Base-by-base conservation (phyloP, 805 yeast species). In the Candida vartiovaarae region DNA sequence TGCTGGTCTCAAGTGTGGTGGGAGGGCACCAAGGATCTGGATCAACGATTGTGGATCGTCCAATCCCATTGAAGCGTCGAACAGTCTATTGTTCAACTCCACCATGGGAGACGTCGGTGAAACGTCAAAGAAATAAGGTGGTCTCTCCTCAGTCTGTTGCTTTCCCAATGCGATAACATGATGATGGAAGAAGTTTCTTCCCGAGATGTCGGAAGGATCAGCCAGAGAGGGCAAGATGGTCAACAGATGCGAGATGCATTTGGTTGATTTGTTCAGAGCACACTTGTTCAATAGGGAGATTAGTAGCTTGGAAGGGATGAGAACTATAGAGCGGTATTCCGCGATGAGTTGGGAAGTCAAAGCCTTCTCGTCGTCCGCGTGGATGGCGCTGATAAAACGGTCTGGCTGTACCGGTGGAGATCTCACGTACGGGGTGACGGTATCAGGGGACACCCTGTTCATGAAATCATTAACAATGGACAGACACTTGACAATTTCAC, bases 101-200 rank as follows among this genome's bases (percentile, higher is more conserved):
- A 28, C 9, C 2, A 81, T 78, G 8, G 78, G 72, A n/a, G 76
- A 75, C 8, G 79, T 77, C 5, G 78, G 75, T 31, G 40, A 48
- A 52, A 44, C 53, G 26, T 36, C 33, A 6, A 15, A 4, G 29
- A 38, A 30, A 20, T 49, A 47, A 9, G 40, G 34, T 25, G 20
- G 6, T 38, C 29, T 23, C 44, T 43, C 32, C 34, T 24, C 15
- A 7, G 36, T n/a, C 28, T 27, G 72, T 41, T 77, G 77, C 55
- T 87, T 80, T 4, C 95, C 96, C 44, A 84, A 71, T 7, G 84
- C 75, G 43, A 90, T 80, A 25, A 90, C 79, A 55, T 82, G 84
- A 51, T 86, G 87, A 60, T 90, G 98, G 55, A 90, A 75, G 55
- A 90, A 82, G 59, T 85, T 90, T 52, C 96, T 73, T 15, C 86